Evolutionary conservation across 176 grass and related monocot genomes (phyloP).

Genomic region (Triticum timopheevii): DNA sequence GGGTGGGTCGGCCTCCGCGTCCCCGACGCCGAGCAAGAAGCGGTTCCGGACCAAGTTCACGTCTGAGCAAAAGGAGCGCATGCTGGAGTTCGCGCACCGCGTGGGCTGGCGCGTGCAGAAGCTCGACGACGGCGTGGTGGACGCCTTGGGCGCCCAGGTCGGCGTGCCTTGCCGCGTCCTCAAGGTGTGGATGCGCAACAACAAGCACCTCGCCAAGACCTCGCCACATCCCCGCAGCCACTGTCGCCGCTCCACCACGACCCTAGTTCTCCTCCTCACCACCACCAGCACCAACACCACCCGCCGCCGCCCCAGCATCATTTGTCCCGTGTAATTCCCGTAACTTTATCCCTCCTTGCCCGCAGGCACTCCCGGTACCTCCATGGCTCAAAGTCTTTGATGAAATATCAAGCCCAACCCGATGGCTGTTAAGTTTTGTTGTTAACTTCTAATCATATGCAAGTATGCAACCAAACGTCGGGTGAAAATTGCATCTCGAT

Average conservation of each 20-base stretch:
- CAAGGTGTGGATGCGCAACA: constrained; percentile 99
- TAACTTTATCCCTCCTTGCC: too few species aligned
- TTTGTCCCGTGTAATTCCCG: too few species aligned
- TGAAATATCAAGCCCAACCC: too few species aligned
- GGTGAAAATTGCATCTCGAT: too few species aligned
- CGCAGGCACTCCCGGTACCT: too few species aligned
- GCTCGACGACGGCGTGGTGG: constrained; percentile 54
- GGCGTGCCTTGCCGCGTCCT: constrained; percentile 76
- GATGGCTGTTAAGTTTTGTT: too few species aligned
- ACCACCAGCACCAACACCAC: neutral
- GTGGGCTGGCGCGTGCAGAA: constrained; percentile 87
- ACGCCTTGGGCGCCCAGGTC: constrained; percentile 67
- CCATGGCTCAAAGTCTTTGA: too few species aligned
- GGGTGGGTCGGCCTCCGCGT: constrained; percentile 41
- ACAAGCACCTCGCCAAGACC: constrained; percentile 73
- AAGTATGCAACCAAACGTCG: too few species aligned
- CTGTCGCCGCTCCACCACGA: neutral
- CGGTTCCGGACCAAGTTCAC: constrained; percentile 90
- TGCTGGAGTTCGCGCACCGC: constrained; percentile 78
- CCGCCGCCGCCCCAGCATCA: neutral
- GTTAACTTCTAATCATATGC: too few species aligned
- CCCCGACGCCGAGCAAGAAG: constrained; percentile 55
- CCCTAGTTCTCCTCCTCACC: neutral
- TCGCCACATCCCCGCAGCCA: neutral
- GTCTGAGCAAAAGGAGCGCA: constrained; percentile 76